phyloP scores from a whole-genome alignment of 2,329 filamentous ascomycete genomes.

The Diplocarpon rosae region DNA sequence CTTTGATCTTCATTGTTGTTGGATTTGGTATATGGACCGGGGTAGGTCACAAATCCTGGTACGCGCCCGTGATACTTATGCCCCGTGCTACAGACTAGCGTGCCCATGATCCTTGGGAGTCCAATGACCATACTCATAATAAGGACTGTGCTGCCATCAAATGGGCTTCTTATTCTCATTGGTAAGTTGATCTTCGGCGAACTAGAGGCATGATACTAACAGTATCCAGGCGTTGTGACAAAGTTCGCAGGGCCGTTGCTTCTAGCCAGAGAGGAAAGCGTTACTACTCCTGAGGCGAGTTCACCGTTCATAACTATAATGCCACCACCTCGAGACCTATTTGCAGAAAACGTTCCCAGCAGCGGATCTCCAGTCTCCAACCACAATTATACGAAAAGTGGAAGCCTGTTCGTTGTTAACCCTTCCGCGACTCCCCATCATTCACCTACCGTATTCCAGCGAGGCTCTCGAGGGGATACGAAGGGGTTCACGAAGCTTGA shows the following conservation, averaged over 20 bases:
- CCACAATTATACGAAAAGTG: slow-evolving; percentile 18
- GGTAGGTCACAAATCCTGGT: slow-evolving; percentile 12
- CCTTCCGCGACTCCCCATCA: slow-evolving; percentile 21
- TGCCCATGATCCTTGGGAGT: slow-evolving; percentile 26
- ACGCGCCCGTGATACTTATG: slow-evolving; percentile 10
- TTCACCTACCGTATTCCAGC: slow-evolving; percentile 15
- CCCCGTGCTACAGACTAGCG: slow-evolving; percentile 17
- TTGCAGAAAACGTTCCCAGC: slow-evolving; percentile 11
- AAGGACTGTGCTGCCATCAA: slow-evolving; percentile 25
- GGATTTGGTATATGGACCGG: slow-evolving; percentile 25
- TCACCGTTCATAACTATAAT: slow-evolving; percentile 25
- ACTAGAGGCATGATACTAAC: slow-evolving; percentile 2
- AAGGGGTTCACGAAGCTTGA: slow-evolving; percentile 19
- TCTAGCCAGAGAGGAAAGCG: slow-evolving; percentile 15
- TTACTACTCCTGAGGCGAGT: slow-evolving; percentile 22
- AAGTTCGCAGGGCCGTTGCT: slow-evolving; percentile 21
- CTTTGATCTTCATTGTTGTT: slow-evolving; percentile 18
- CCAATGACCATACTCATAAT: slow-evolving; percentile 20
- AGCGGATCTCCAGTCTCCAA: slow-evolving; percentile 21
- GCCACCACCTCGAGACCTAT: slow-evolving; percentile 18
- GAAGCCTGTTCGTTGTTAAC: slow-evolving; percentile 25
- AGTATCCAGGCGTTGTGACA: slow-evolving; percentile 18
- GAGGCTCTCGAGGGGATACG: slow-evolving; percentile 12
- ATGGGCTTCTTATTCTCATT: slow-evolving; percentile 24
- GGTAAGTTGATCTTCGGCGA: slow-evolving; percentile 14